A percentile compares a stretch with the other conserved stretches of the same genome.
phyloP scores from a whole-genome alignment of 768 basidiomycete genomes.

The Cystobasidium tubakii region DNA sequence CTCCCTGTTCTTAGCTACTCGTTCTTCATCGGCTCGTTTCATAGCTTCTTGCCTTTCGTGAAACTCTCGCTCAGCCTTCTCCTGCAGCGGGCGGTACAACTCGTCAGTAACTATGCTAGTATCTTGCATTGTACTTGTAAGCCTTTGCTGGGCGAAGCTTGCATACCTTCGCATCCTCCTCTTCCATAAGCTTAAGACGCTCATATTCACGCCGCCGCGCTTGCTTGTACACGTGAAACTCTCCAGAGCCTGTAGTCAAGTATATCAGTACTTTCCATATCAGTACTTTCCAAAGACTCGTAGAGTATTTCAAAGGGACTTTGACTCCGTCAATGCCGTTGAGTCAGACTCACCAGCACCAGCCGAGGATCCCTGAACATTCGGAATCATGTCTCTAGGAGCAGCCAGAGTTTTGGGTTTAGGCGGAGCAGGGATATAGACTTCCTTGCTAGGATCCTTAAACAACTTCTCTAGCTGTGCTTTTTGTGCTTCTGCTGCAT shows the following conservation, averaged over 20 bases:
- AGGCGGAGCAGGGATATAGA: slow-evolving; percentile 61
- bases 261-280: not conserved
- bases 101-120: not conserved
- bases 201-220: slow-evolving; percentile 90
- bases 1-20: slow-evolving; percentile 90
- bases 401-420: slow-evolving; percentile 76
- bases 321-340: not conserved
- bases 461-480: slow-evolving; percentile 77
- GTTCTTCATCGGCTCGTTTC: slow-evolving; percentile 68
- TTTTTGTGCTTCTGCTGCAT: slow-evolving; percentile 57
- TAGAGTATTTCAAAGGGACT: not conserved
- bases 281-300: not conserved
- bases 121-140: not conserved
- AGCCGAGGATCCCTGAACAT: slow-evolving; percentile 94
- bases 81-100: slow-evolving; percentile 54
- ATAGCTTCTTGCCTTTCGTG: slow-evolving; percentile 66
- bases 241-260: slow-evolving; percentile 49
- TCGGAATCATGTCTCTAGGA: slow-evolving; percentile 84
- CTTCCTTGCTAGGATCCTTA: slow-evolving; percentile 78
- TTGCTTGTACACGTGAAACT: slow-evolving; percentile 98
- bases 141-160: no score
- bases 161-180: slow-evolving; percentile 65
- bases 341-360: slow-evolving; percentile 78
- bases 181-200: slow-evolving; percentile 81
- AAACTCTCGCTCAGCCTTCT: slow-evolving; percentile 66